Evolutionary conservation across 2,329 filamentous ascomycete species (phyloP), one percentile per base, ranked within the genome.

Genomic region (Mariannaea sp.): DNA sequence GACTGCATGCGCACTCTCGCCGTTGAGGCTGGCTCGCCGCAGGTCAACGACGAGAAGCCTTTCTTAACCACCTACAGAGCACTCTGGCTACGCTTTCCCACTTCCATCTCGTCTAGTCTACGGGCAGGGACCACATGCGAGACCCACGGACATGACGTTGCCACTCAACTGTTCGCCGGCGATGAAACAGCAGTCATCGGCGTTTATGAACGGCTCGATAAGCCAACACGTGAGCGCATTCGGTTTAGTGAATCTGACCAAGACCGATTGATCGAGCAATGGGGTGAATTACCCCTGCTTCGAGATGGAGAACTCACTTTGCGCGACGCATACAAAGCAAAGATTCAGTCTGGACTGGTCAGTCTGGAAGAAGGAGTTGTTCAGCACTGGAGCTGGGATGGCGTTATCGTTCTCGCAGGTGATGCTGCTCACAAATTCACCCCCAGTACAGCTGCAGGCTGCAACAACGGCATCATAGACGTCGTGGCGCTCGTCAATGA

Each of bases 351-450:
- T 6, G 64, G 64, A 6, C 55, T 71, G 58, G 53, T 64, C 1
- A 62, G 68, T 39, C 58, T 73, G 4, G 67, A 71, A 20, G 68
- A 74, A 29, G 71, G 70, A 1, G 53, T 73, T 2, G 50, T 67
- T 1, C 30, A 62, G 20, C 57, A 67, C 19, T 70, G 67, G 67
- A 65, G 58, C 19, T 56, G 52, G 45, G 64, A 62, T 5, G 64
- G 62, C 5, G 65, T 66, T 1, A 59, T 72, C 10, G 68, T 70
- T 3, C 62, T 73, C 1, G 61, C 59, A 0, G 71, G 71, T 1
- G 71, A 74, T 39, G 56, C 71, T 1, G 64, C 57, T 13, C 69
- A 73, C 50, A 72, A 72, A 39, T 67, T 71, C 46, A 71, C 70
- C 1, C 65, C 70, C 0, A 68, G 70, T 32, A 44, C 65, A 2